Evolutionary conservation across 2,329 filamentous ascomycete species (phyloP), one percentile per base, ranked within the genome.

Genomic region (Trichoderma hamatum): DNA sequence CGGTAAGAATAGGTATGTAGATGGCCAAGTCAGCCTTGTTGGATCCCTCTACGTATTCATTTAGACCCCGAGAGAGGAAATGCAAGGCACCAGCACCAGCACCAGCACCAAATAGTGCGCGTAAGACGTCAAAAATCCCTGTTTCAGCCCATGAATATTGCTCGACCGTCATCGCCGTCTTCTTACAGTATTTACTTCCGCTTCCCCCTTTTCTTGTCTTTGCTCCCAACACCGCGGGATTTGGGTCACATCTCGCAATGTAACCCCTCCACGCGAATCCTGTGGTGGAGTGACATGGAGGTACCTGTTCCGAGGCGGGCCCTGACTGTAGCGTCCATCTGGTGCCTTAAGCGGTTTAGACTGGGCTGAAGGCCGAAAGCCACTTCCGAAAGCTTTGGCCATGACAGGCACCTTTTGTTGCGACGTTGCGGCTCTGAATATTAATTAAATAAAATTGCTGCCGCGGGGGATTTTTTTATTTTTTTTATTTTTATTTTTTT

Each of bases 201-300:
- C 30, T 7, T 16, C 32, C 58, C 36, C 28, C 28, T 62, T 43
- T 39, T 19, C 52, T 36, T n/a, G n/a, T n/a, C 36, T 39, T 64
- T 43, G 55, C 46, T 19, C 51, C 43, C 63, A 66, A 34, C 51
- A n/a, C 46, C 26, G 63, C 63, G 63, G 49, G 63, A 58, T 36
- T 58, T 28, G 60, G 28, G 43, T 55, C 56, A 52, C 65, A 67
- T 60, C 32, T 69, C 39, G 49, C 67, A 64, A 69, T 69, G 67
- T 58, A 68, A 68, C 67, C 59, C 59, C 36, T 68, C 67, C 51
- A 58, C 49, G 46, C n/a, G 59, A 55, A 68, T 62, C 49, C 36
- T 24, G 36, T 36, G n/a, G 58, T 62, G 49, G 34, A 51, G 66
- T 58, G 58, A 56, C 46, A 56, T 32, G 36, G 21, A 49, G 13